Percentiles rank a stretch among this genome's conserved stretches.
phyloP scores from a whole-genome alignment of 108 stramenopile genomes.

The Skeletonema potamos region DNA sequence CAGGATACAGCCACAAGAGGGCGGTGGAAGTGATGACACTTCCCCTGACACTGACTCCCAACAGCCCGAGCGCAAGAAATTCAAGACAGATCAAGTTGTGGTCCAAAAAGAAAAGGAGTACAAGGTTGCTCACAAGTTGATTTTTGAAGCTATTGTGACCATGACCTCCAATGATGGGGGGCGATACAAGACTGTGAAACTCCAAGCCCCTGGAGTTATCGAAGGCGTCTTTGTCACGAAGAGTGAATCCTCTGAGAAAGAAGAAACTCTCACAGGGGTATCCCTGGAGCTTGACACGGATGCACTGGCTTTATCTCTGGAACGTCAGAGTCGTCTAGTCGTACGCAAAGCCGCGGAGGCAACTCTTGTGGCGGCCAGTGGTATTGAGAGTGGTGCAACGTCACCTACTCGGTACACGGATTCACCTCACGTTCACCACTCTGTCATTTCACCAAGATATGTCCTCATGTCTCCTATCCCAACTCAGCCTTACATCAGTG shows the following conservation, averaged over 20 bases:
- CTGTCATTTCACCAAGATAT: slow-evolving; percentile 36
- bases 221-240: slow-evolving; percentile 63
- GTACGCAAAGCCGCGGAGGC: slow-evolving; percentile 69
- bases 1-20: slow-evolving; percentile 2
- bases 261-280: slow-evolving; percentile 54
- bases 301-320: slow-evolving; percentile 76
- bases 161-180: slow-evolving; percentile 63
- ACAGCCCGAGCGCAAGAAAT: slow-evolving; percentile 37
- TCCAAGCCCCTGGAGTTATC: slow-evolving; percentile 78
- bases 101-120: slow-evolving; percentile 38
- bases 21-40: not conserved
- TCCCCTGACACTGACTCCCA: slow-evolving; percentile 16
- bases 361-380: slow-evolving; percentile 30
- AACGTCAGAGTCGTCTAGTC: slow-evolving; percentile 71
- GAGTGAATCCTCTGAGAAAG: slow-evolving; percentile 25
- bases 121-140: slow-evolving; percentile 47
- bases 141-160: slow-evolving; percentile 49
- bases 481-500: slow-evolving; percentile 18
- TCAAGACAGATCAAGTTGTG: slow-evolving; percentile 1
- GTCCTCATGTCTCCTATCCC: slow-evolving; percentile 45
- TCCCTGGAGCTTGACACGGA: slow-evolving; percentile 71
- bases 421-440: slow-evolving; percentile 26
- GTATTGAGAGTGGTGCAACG: slow-evolving; percentile 10
- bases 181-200: slow-evolving; percentile 58
- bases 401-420: slow-evolving; percentile 11